Conservation (phyloP, 1,139 yeast species). For the Ogataea hybrid region DNA sequence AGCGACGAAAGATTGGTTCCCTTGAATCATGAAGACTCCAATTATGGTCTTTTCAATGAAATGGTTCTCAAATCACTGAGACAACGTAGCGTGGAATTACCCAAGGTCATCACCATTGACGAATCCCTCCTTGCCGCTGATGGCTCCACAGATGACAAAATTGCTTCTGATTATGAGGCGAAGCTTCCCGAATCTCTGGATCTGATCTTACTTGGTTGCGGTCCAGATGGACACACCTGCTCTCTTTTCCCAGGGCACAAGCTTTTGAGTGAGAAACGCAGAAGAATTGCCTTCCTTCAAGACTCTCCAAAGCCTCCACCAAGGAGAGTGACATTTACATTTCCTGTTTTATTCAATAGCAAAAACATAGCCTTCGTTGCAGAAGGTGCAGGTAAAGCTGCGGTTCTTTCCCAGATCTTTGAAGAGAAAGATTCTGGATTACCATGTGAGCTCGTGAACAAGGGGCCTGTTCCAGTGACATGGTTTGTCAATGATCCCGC, state of each 20-base stretch:
- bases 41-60: slow-evolving; percentile 60
- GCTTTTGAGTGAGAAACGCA: slow-evolving; percentile 41
- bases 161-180: slow-evolving; percentile 51
- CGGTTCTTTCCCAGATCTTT: slow-evolving; percentile 68
- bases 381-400: slow-evolving; percentile 84
- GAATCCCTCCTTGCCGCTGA: slow-evolving; percentile 44
- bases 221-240: slow-evolving; percentile 82
- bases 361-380: slow-evolving; percentile 76
- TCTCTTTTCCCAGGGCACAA: slow-evolving; percentile 66
- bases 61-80: slow-evolving; percentile 50
- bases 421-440: slow-evolving; percentile 46
- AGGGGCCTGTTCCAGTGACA: slow-evolving; percentile 44
- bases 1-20: slow-evolving; percentile 76
- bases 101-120: slow-evolving; percentile 51
- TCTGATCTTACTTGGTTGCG: slow-evolving; percentile 67
- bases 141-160: slow-evolving; percentile 45
- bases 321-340: slow-evolving; percentile 69
- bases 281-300: slow-evolving; percentile 42
- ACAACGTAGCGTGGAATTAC: slow-evolving; percentile 32
- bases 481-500: slow-evolving; percentile 88
- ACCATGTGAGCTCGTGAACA: slow-evolving; percentile 76
- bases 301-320: slow-evolving; percentile 83
- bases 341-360: slow-evolving; percentile 58
- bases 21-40: slow-evolving; percentile 63
- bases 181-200: slow-evolving; percentile 50